phyloP scores from a whole-genome alignment of 192 early-diverging fungal species.

The Coemansia sp. region DNA sequence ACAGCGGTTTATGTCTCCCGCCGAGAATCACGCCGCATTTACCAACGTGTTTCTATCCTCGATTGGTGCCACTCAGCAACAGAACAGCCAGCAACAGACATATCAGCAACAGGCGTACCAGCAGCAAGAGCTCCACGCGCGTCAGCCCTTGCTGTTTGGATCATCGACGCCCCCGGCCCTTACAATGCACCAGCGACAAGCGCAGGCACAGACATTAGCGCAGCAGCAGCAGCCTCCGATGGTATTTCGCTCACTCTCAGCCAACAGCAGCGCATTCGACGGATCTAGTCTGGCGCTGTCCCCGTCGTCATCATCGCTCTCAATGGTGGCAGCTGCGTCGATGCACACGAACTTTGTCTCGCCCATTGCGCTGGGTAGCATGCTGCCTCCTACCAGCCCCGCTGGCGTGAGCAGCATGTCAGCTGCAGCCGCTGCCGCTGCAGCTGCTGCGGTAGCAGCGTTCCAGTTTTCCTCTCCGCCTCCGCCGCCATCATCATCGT shows the following conservation, averaged over 20 bases:
- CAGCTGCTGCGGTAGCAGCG: conserved; percentile 38
- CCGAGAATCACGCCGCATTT: conserved; percentile 1
- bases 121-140: background rate
- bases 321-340: conserved; percentile 25
- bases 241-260: conserved; percentile 35
- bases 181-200: background rate
- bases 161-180: conserved; percentile 7
- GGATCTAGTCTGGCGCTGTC: conserved; percentile 13
- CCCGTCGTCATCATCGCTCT: conserved; percentile 16
- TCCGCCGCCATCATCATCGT: background rate
- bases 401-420: conserved; percentile 3
- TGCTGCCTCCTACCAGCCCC: conserved; percentile 13
- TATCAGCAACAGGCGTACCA: conserved; percentile 3
- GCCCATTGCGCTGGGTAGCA: conserved; percentile 30
- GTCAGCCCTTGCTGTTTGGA: conserved; percentile 25
- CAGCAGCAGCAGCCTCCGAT: conserved; percentile 22
- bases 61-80: background rate
- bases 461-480: conserved; percentile 41
- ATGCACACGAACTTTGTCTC: conserved; percentile 22
- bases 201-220: background rate
- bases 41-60: background rate
- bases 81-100: background rate
- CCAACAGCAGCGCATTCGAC: conserved; percentile 25
- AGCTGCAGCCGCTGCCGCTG: conserved; percentile 20
- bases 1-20: conserved; percentile 6